These are phyloP conservation scores for Fusarium anguioides DNA, from an alignment of 2,329 filamentous ascomycete species.

Conservation along the genomic window DNA sequence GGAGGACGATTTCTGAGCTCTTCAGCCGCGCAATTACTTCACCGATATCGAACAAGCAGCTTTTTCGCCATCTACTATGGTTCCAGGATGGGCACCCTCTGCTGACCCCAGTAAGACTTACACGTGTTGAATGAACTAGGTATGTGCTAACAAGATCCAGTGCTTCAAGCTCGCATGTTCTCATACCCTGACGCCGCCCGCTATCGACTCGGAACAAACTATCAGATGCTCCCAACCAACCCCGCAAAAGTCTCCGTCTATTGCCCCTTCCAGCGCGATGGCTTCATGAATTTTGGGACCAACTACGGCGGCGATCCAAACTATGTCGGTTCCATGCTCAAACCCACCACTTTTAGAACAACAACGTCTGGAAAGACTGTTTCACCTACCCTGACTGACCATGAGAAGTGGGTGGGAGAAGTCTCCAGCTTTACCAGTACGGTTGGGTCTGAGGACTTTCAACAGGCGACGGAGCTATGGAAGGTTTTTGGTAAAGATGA, in stretches of 20 bases:
- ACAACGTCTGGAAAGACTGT: not conserved
- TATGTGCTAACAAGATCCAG: conserved; percentile 28
- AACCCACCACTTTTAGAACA: not conserved
- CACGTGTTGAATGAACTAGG: too few species aligned
- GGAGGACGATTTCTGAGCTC: not conserved
- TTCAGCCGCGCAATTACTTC: conserved; percentile 61
- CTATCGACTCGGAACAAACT: conserved; percentile 72
- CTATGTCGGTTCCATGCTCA: conserved; percentile 6
- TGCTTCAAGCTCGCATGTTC: conserved; percentile 70
- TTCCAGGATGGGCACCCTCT: conserved; percentile 71
- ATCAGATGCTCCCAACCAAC: conserved; percentile 52
- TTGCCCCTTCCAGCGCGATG: conserved; percentile 1
- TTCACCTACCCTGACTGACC: not conserved
- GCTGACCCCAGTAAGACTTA: conserved; percentile 56
- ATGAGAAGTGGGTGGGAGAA: not conserved
- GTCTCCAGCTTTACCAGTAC: not conserved
- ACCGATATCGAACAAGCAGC: conserved; percentile 75
- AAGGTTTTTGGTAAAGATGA: not conserved
- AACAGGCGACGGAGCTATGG: conserved; percentile 4
- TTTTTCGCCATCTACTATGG: conserved; percentile 73
- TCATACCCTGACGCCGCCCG: conserved; percentile 71
- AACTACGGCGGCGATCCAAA: conserved; percentile 8
- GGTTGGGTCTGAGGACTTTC: conserved; percentile 1
- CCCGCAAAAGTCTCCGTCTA: not conserved
- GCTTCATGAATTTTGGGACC: conserved; percentile 5